Conservation (phyloP, 2,329 filamentous ascomycete genomes). For the Polychaeton citri region DNA sequence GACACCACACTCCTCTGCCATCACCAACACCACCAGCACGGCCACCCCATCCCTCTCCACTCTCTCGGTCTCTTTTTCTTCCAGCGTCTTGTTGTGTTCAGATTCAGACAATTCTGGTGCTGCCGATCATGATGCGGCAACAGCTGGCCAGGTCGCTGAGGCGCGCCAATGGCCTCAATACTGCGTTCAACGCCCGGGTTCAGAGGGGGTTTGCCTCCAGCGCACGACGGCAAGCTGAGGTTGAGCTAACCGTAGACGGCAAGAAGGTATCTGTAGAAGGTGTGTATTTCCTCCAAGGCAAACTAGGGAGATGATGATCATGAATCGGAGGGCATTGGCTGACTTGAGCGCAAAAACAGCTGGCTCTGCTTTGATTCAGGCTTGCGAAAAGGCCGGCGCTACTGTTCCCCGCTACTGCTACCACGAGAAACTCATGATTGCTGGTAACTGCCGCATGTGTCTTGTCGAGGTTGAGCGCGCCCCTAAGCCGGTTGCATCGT, state of each 20-base stretch:
- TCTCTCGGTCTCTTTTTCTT: neutral
- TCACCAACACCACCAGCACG: neutral
- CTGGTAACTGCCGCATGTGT: constrained; percentile 99
- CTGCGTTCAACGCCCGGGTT: constrained; percentile 34
- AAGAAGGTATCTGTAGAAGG: constrained; percentile 98
- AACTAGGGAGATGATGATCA: neutral
- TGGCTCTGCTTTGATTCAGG: constrained; percentile 93
- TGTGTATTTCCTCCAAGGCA: constrained; percentile 27
- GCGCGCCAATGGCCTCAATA: constrained; percentile 35
- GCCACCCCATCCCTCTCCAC: neutral
- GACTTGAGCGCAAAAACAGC: constrained; percentile 41
- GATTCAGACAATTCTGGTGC: neutral
- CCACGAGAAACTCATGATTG: constrained; percentile 99
- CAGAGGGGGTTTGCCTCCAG: constrained; percentile 74
- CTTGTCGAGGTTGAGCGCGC: constrained; percentile 93
- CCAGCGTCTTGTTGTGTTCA: constrained; percentile 1
- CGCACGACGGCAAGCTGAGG: constrained; percentile 67
- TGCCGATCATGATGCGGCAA: constrained; percentile 43
- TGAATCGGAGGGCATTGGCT: constrained; percentile 25
- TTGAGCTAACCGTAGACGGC: constrained; percentile 91
- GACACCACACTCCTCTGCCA: neutral
- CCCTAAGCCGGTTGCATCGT: constrained; percentile 94
- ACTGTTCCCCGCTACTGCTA: constrained; percentile 97
- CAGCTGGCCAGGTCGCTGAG: constrained; percentile 49
- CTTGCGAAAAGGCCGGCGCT: constrained; percentile 91